phyloP scores from a whole-genome alignment of 305 asterid genomes.

The Fraxinus velutina region DNA sequence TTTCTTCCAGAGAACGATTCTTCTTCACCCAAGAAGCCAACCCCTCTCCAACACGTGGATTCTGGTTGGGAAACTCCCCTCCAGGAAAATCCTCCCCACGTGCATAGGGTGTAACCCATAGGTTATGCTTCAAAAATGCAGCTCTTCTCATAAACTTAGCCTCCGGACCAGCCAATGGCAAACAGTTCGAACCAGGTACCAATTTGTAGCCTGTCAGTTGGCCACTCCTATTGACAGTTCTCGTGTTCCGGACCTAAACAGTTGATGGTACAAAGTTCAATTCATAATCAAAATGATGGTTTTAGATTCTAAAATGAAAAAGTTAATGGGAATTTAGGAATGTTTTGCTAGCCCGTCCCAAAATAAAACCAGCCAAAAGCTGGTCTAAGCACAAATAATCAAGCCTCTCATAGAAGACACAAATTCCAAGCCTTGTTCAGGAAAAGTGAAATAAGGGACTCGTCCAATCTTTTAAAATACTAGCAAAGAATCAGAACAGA shows the following conservation, averaged over 20 bases:
- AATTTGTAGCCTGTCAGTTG: slow-evolving; percentile 85
- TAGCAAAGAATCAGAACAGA: neutral
- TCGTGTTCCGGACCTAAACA: slow-evolving; percentile 78
- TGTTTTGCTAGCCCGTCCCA: neutral
- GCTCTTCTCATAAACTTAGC: slow-evolving; percentile 93
- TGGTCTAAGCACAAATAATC: neutral
- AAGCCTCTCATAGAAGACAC: neutral
- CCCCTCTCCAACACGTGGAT: slow-evolving; percentile 99
- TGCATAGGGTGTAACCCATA: slow-evolving; percentile 92
- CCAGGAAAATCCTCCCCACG: slow-evolving; percentile 93
- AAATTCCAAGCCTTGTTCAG: neutral
- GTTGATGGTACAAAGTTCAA: slow-evolving; percentile 8
- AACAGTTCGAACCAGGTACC: slow-evolving; percentile 89
- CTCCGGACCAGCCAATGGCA: slow-evolving; percentile 86
- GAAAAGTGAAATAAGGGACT: neutral
- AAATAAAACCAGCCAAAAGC: neutral
- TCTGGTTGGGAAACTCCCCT: slow-evolving; percentile 95
- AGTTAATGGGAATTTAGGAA: neutral
- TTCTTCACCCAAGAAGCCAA: slow-evolving; percentile 86
- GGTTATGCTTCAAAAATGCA: slow-evolving; percentile 84
- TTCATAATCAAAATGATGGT: slow-evolving; percentile 4
- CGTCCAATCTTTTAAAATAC: neutral
- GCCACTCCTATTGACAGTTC: slow-evolving; percentile 82
- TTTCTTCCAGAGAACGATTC: slow-evolving; percentile 79
- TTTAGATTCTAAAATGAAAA: neutral